phyloP scores from a whole-genome alignment of 2,329 filamentous ascomycete genomes.

The Cercospora sp. region DNA sequence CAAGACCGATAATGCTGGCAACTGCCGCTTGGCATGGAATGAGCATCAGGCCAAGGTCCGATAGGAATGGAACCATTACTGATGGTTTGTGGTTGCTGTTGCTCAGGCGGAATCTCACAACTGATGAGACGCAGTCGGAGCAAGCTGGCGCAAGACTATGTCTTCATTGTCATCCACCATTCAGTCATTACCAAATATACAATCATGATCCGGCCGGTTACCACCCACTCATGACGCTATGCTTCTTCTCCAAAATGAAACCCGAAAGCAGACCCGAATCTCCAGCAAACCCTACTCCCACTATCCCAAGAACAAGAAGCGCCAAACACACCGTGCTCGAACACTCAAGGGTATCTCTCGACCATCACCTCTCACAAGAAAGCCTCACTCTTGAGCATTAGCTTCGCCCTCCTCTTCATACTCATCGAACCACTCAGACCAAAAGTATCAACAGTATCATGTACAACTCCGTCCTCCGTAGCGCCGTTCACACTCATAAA shows the following conservation, averaged over 20 bases:
- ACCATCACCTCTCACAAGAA: slow-evolving; percentile 23
- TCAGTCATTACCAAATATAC: slow-evolving; percentile 6
- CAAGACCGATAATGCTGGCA: not conserved
- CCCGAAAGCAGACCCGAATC: not conserved
- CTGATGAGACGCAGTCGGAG: not conserved
- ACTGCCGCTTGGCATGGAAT: not conserved
- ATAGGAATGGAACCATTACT: not conserved
- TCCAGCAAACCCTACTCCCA: slow-evolving; percentile 9
- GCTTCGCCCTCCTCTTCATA: slow-evolving; percentile 10
- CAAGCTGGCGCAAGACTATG: not conserved
- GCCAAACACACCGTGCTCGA: slow-evolving; percentile 8
- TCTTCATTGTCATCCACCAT: not conserved
- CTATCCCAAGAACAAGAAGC: not conserved
- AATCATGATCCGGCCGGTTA: not conserved
- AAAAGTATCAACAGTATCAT: slow-evolving; percentile 8
- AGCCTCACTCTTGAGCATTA: slow-evolving; percentile 28
- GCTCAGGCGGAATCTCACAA: not conserved
- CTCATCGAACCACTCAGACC: slow-evolving; percentile 6
- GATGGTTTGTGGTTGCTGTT: not conserved
- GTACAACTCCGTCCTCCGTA: slow-evolving; percentile 25
- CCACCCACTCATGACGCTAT: not conserved
- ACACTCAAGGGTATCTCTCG: slow-evolving; percentile 4
- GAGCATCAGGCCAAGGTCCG: not conserved
- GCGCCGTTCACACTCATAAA: slow-evolving; percentile 45
- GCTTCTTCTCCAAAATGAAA: not conserved